Conservation (phyloP, 495 filamentous ascomycete species). For the Hypoxylon rickii region DNA sequence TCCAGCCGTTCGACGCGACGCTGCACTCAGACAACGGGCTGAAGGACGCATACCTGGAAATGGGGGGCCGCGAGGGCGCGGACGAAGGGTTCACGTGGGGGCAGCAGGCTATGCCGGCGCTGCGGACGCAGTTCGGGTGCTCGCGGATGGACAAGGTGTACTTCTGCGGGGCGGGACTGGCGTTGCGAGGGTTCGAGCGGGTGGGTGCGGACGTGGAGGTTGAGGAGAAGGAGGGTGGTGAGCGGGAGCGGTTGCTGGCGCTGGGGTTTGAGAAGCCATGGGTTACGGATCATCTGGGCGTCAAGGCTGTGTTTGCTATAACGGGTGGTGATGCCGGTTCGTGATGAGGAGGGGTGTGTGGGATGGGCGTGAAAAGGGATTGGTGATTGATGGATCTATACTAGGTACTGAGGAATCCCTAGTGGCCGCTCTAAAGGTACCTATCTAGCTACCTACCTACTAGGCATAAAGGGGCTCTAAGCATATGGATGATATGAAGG, state of each 20-base stretch:
- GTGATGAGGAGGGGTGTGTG: too few relatives aligned
- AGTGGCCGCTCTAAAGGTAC: too few relatives aligned
- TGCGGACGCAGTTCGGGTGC: conserved; percentile 46
- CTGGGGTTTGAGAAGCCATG: conserved; percentile 43
- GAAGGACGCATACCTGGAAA: conserved; percentile 57
- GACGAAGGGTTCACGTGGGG: conserved; percentile 63
- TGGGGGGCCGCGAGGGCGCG: conserved; percentile 52
- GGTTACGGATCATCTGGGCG: conserved; percentile 58
- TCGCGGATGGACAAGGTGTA: conserved; percentile 59
- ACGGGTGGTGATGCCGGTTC: too few relatives aligned
- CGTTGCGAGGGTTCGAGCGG: conserved; percentile 40
- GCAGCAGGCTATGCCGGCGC: conserved; percentile 46
- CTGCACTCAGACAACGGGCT: conserved; percentile 52
- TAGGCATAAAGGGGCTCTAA: too few relatives aligned
- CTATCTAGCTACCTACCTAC: too few relatives aligned
- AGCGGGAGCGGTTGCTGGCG: conserved; percentile 21
- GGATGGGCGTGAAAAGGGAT: too few relatives aligned
- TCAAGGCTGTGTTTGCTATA: conserved; percentile 45
- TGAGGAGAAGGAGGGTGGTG: neutral
- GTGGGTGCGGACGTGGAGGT: conserved; percentile 43
- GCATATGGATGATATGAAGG: too few relatives aligned
- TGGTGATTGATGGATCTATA: too few relatives aligned
- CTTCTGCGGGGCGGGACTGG: conserved; percentile 36
- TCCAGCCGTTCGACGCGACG: conserved; percentile 54
- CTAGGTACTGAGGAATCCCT: too few relatives aligned